phyloP scores from a whole-genome alignment of 75 land plant species.

The Chamaecyparis obtusa region DNA sequence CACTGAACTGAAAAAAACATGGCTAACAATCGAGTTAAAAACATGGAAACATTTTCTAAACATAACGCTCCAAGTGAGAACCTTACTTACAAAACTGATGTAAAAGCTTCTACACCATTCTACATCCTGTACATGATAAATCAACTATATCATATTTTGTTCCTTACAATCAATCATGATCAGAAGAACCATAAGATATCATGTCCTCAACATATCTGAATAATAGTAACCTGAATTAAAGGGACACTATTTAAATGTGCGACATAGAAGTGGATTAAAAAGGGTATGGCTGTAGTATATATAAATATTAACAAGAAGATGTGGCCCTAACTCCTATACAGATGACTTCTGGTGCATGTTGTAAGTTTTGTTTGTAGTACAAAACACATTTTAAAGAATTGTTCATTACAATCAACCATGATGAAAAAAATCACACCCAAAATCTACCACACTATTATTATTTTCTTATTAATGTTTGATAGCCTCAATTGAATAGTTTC shows the following conservation, averaged over 20 bases:
- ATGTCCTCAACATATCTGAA: not conserved
- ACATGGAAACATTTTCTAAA: not conserved
- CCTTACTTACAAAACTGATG: not conserved
- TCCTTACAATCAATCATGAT: not conserved
- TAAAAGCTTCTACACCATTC: not conserved
- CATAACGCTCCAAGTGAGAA: not conserved
- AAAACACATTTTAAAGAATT: not conserved
- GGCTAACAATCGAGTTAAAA: not conserved
- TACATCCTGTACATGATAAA: not conserved
- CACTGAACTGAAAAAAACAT: conserved; percentile 33
- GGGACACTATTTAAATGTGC: not conserved
- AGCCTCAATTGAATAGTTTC: no score
- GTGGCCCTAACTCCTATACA: not conserved
- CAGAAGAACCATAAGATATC: not conserved
- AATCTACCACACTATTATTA: no score
- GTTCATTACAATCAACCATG: no score
- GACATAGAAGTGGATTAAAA: not conserved
- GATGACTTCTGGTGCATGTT: not conserved
- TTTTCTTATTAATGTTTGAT: no score
- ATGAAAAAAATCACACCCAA: no score
- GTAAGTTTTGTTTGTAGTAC: not conserved
- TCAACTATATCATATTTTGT: not conserved
- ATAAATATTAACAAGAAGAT: not conserved
- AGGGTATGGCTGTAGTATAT: not conserved
- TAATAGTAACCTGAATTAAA: not conserved